A percentile compares a stretch with the other conserved stretches of the same genome.
Evolutionary conservation across 768 basidiomycete species (phyloP).

Genomic region (Dioszegia crocea): DNA sequence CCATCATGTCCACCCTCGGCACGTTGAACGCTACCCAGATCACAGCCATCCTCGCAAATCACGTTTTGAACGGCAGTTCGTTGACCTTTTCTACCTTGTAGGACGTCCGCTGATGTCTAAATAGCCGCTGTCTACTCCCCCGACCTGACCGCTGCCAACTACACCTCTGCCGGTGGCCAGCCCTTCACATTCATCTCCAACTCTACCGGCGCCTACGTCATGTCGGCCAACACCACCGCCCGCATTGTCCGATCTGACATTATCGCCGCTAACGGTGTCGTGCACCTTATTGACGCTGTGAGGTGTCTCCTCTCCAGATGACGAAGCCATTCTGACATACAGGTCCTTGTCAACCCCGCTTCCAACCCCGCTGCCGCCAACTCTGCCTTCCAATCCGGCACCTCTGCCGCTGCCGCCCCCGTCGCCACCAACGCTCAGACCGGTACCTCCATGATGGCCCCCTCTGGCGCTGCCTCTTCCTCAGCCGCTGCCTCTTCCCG

Average conservation of each 20-base stretch:
- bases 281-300: conserved; percentile 58
- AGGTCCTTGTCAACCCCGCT: conserved; percentile 48
- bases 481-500: conserved; percentile 17
- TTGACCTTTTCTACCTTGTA: neutral
- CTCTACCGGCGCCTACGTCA: conserved; percentile 60
- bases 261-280: conserved; percentile 64
- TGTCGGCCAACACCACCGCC: conserved; percentile 54
- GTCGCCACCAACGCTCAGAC: conserved; percentile 32
- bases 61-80: conserved; percentile 62
- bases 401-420: conserved; percentile 32
- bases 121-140: conserved; percentile 61
- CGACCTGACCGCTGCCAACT: conserved; percentile 51
- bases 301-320: too few species aligned
- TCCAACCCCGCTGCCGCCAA: conserved; percentile 46
- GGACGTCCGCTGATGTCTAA: conserved; percentile 11
- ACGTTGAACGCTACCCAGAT: conserved; percentile 56
- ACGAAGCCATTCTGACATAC: too few species aligned
- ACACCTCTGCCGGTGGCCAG: conserved; percentile 61
- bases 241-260: conserved; percentile 61
- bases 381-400: conserved; percentile 38
- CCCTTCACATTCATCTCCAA: conserved; percentile 57
- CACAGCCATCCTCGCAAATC: conserved; percentile 57
- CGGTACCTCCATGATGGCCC: conserved; percentile 26
- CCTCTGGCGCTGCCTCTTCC: conserved; percentile 17
- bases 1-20: conserved; percentile 48